A percentile compares a stretch with the other conserved stretches of the same genome.
Evolutionary conservation across 225 moss, liverwort and hornwort genomes (phyloP).

Genomic region (Lunularia cruciata): DNA sequence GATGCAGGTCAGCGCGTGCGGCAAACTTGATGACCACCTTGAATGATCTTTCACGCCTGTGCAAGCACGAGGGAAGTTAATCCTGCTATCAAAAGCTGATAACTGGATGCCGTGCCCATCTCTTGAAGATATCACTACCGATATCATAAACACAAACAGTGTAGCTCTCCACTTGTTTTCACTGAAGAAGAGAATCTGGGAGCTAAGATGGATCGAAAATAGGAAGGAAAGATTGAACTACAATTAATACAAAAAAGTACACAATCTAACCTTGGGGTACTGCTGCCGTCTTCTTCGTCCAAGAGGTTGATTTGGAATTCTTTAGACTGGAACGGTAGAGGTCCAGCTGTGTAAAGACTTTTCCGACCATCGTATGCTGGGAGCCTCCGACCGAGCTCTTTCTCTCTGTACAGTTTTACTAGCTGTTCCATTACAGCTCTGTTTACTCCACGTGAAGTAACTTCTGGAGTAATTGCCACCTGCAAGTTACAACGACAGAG

Average conservation of each 20-base stretch:
- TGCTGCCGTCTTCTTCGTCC: constrained; percentile 88
- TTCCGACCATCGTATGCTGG: constrained; percentile 96
- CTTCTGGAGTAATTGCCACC: constrained; percentile 96
- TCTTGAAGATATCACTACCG: too few relatives aligned
- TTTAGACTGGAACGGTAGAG: constrained; percentile 74
- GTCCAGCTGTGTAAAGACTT: constrained; percentile 89
- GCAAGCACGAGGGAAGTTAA: not conserved
- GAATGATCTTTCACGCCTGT: constrained; percentile 82
- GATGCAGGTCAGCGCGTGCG: constrained; percentile 88
- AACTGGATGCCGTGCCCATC: too few relatives aligned
- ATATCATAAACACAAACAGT: too few relatives aligned
- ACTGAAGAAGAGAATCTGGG: too few relatives aligned
- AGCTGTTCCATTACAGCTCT: constrained; percentile 95
- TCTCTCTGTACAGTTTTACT: constrained; percentile 72
- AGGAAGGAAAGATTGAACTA: too few relatives aligned
- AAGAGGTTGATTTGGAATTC: constrained; percentile 85
- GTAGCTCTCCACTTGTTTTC: too few relatives aligned
- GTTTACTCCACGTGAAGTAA: constrained; percentile 89
- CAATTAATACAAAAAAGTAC: not conserved
- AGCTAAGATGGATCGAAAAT: too few relatives aligned
- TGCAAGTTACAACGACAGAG: too few relatives aligned
- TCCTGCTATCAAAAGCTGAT: too few relatives aligned
- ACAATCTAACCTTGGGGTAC: constrained; percentile 51
- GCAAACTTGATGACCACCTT: constrained; percentile 95
- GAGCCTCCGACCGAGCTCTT: constrained; percentile 64